These are phyloP conservation scores for Arxiozyma bovina DNA, from an alignment of 1,139 yeast genomes.

Conservation along the genomic window DNA sequence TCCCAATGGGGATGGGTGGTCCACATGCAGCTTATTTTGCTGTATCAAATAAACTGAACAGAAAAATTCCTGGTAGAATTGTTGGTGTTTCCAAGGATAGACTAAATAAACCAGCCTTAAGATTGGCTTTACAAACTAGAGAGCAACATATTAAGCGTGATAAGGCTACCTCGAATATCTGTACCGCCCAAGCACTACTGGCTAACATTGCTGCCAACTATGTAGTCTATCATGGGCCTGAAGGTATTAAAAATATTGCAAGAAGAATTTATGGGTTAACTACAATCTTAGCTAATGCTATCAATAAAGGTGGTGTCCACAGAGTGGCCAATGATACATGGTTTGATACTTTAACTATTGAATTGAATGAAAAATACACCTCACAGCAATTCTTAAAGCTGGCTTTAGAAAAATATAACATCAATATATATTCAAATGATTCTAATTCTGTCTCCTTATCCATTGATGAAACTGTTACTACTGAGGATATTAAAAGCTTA, in stretches of 20 bases:
- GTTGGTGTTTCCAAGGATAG: constrained; percentile 92
- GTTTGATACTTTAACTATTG: constrained; percentile 82
- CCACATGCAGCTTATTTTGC: constrained; percentile 98
- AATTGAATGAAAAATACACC: constrained; percentile 38
- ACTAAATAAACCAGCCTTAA: constrained; percentile 75
- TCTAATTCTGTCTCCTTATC: constrained; percentile 60
- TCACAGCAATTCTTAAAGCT: constrained; percentile 48
- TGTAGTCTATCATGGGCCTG: constrained; percentile 93
- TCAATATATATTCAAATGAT: constrained; percentile 68
- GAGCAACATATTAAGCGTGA: constrained; percentile 97
- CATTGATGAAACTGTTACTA: constrained; percentile 76
- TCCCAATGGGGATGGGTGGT: constrained; percentile 96
- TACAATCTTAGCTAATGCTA: constrained; percentile 54
- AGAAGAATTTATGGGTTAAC: constrained; percentile 70
- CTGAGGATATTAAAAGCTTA: constrained; percentile 51
- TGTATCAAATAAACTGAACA: constrained; percentile 63
- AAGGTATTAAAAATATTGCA: constrained; percentile 78
- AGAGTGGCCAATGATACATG: constrained; percentile 44
- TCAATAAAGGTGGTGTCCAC: constrained; percentile 37
- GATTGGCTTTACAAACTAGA: constrained; percentile 93
- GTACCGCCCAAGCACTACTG: constrained; percentile 93
- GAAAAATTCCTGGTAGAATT: constrained; percentile 94
- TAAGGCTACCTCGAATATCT: constrained; percentile 93
- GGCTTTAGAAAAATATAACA: constrained; percentile 56
- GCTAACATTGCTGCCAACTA: constrained; percentile 95